phyloP scores from a whole-genome alignment of 148 eudicot species.

The Hydrangea macrophylla region DNA sequence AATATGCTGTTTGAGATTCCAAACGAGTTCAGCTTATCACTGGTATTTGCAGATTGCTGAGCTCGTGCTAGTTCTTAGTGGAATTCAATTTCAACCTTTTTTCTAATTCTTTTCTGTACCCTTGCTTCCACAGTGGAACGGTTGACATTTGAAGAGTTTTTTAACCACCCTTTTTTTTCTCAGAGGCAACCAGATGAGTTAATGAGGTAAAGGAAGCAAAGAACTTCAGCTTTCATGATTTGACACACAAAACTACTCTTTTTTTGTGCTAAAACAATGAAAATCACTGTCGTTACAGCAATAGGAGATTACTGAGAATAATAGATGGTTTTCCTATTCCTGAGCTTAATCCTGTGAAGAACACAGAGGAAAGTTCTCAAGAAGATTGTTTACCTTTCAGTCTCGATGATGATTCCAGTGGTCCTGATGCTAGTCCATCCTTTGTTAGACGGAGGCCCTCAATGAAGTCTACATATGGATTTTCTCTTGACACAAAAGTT shows the following conservation, averaged over 20 bases:
- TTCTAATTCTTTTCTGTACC: conserved; percentile 11
- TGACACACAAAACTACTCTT: neutral
- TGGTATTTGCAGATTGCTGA: neutral
- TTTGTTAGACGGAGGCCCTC: conserved; percentile 39
- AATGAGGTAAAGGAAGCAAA: conserved; percentile 41
- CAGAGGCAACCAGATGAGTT: conserved; percentile 44
- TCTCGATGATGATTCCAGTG: conserved; percentile 74
- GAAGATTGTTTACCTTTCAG: conserved; percentile 78
- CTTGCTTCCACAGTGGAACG: conserved; percentile 68
- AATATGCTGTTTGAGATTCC: neutral
- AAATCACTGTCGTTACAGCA: conserved; percentile 34
- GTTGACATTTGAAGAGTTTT: conserved; percentile 90
- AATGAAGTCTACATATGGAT: conserved; percentile 56
- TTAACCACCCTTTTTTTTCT: conserved; percentile 79
- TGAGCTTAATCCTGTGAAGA: conserved; percentile 31
- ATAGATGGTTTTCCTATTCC: conserved; percentile 35
- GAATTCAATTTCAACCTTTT: conserved; percentile 11
- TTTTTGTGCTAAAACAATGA: conserved; percentile 8
- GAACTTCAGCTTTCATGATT: conserved; percentile 1
- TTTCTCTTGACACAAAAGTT: conserved; percentile 42
- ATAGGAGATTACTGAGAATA: conserved; percentile 34
- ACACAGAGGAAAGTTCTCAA: conserved; percentile 54
- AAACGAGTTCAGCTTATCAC: conserved; percentile 8
- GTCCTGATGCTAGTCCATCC: conserved; percentile 75
- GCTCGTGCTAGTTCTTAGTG: neutral